Evolutionary conservation across 805 yeast genomes (phyloP).

Genomic region (Suhomyces pyralidae): DNA sequence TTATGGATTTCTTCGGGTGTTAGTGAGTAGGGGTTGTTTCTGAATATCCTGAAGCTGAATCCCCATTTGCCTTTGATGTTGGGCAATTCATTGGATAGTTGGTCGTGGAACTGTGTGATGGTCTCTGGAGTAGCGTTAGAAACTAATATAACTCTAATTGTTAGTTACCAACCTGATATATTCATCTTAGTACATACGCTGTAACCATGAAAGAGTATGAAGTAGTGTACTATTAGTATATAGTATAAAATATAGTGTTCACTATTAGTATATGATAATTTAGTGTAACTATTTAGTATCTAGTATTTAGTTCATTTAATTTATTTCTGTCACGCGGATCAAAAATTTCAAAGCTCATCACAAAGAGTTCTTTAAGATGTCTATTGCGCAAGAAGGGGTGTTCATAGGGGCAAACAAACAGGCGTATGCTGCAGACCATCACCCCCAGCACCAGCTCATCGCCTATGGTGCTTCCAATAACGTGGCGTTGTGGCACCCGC

Average conservation of each 20-base stretch:
- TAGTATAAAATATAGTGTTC: too few relatives aligned
- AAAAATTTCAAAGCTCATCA: too few relatives aligned
- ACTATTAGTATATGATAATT: too few relatives aligned
- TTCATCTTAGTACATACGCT: slow-evolving; percentile 12
- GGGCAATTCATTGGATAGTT: slow-evolving; percentile 65
- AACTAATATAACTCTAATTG: slow-evolving; percentile 35
- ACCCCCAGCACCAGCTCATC: slow-evolving; percentile 33
- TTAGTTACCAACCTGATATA: too few relatives aligned
- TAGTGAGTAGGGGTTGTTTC: slow-evolving; percentile 55
- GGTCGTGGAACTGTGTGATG: slow-evolving; percentile 68
- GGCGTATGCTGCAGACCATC: slow-evolving; percentile 55
- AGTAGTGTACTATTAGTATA: too few relatives aligned
- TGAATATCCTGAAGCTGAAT: slow-evolving; percentile 63
- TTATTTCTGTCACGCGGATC: too few relatives aligned
- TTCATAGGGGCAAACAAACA: slow-evolving; percentile 75
- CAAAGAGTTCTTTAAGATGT: background rate
- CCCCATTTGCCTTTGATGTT: slow-evolving; percentile 61
- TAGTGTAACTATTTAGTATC: too few relatives aligned
- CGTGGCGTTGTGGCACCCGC: slow-evolving; percentile 69
- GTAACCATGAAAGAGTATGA: slow-evolving; percentile 4
- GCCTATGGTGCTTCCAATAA: slow-evolving; percentile 73
- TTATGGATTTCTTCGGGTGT: slow-evolving; percentile 36
- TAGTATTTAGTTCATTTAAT: too few relatives aligned
- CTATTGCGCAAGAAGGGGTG: slow-evolving; percentile 45
- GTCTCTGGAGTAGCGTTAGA: slow-evolving; percentile 51